Percentiles rank a stretch among this genome's conserved stretches.
Evolutionary conservation across 805 yeast species (phyloP).

Genomic region (Myxozyma melibiosi): DNA sequence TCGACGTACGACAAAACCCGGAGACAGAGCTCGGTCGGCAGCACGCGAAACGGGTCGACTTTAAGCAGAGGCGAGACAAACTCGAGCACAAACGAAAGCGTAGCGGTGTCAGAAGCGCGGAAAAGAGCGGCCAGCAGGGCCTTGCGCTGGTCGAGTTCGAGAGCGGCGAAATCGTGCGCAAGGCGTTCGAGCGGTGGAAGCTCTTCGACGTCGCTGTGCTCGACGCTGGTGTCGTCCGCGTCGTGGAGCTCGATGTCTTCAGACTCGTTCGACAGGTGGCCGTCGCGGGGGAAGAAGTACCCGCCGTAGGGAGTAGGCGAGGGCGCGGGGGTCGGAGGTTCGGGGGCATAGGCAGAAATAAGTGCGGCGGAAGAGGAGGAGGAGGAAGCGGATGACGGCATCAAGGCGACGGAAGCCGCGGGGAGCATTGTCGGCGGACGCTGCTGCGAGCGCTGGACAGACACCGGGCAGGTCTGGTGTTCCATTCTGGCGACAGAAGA

Average conservation of each 20-base stretch:
- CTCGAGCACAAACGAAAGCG: slow-evolving; percentile 32
- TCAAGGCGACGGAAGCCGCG: background rate
- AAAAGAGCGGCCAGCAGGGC: slow-evolving; percentile 26
- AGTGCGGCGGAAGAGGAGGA: background rate
- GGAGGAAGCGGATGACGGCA: background rate
- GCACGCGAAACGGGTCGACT: slow-evolving; percentile 48
- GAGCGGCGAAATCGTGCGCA: slow-evolving; percentile 21
- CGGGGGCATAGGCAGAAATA: slow-evolving; percentile 11
- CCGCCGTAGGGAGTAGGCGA: slow-evolving; percentile 27
- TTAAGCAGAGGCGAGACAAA: slow-evolving; percentile 44
- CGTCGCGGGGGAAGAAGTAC: slow-evolving; percentile 1
- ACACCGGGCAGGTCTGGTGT: background rate
- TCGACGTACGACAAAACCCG: slow-evolving; percentile 83
- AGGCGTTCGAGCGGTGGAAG: slow-evolving; percentile 11
- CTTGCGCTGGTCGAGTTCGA: slow-evolving; percentile 22
- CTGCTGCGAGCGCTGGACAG: slow-evolving; percentile 4
- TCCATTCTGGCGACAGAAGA: no score
- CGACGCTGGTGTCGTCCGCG: background rate
- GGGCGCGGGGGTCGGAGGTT: slow-evolving; percentile 34
- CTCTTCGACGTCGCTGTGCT: background rate
- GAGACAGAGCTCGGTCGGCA: slow-evolving; percentile 82
- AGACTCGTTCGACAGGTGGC: background rate
- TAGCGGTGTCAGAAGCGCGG: slow-evolving; percentile 32
- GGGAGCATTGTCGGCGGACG: slow-evolving; percentile 5
- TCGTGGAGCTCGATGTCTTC: background rate